Evolutionary conservation across 192 early-diverging fungal genomes (phyloP), one percentile per base, ranked within the genome.

Genomic region (Haplosporangium gracile): DNA sequence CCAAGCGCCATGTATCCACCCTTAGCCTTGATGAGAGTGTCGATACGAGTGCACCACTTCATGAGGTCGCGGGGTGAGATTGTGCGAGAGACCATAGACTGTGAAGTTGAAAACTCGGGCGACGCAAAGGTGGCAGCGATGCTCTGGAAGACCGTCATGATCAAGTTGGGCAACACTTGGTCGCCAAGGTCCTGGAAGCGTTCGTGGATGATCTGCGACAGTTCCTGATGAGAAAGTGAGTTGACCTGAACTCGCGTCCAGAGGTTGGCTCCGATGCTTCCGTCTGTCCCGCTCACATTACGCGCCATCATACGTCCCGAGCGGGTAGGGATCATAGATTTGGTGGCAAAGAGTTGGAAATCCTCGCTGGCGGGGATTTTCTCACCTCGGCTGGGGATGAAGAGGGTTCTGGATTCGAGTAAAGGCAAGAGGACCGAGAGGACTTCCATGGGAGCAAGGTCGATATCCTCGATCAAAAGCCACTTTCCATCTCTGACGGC

Each of bases 391-490:
- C 93, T 95, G 15, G 98, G 92, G 51, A 99, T 96, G 85, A 98
- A 97, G 51, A 99, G 90, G n/a, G 92, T 92, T 11, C 96, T 89
- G 22, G 94, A 95, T 89, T 99, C 97, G 9, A 99, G 91, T 32
- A 99, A 89, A 5, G 98, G 97, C n/a, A 98, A 81, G 63, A 99
- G 91, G 13, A 98, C 93, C 24, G 96, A 95, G 68, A 99, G 87
- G 32, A 99, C 98, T 78, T 99, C 99, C 18, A 93, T 77, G n/a
- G 99, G 96, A 1, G 99, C 99, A 38, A 97, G 88, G 83, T 99
- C 97, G 77, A 99, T 95, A 90, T 99, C 98, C 89, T 99, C 99
- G 82, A 99, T 94, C 68, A 99, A 88, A 68, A 99, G 93, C 99
- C 99, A 99, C 18, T 93, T 91, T 49, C 99, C 99, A 75, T 97